Conservation (phyloP, 2,329 filamentous ascomycete genomes). For the Arthrobotrys conoides region DNA sequence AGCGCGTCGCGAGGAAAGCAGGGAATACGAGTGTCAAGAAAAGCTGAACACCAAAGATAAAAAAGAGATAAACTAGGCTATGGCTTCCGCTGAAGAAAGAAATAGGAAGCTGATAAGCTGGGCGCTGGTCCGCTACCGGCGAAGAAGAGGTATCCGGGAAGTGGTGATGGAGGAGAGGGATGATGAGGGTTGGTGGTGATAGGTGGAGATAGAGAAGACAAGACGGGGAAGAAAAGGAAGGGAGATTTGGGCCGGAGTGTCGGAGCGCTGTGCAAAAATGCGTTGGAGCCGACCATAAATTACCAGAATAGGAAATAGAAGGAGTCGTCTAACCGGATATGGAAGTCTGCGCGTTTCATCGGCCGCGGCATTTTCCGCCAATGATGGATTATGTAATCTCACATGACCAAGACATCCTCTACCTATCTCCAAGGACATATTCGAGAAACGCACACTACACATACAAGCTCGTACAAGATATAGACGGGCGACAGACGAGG, state of each 20-base stretch:
- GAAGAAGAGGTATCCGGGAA: conserved; percentile 4
- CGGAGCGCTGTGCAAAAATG: conserved; percentile 43
- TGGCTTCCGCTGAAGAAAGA: not conserved
- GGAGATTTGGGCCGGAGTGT: conserved; percentile 51
- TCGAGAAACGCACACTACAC: not conserved
- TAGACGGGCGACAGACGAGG: not conserved
- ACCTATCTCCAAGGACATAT: not conserved
- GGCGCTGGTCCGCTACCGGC: conserved; percentile 10
- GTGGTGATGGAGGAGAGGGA: conserved; percentile 33
- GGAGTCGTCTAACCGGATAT: conserved; percentile 1
- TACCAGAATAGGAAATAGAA: conserved; percentile 9
- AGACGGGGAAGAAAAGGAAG: conserved; percentile 37
- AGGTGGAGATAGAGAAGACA: conserved; percentile 46
- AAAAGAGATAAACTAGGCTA: not conserved
- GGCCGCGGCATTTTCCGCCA: conserved; percentile 37
- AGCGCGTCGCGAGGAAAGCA: conserved; percentile 57
- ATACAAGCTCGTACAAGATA: not conserved
- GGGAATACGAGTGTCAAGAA: conserved; percentile 12
- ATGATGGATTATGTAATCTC: conserved; percentile 14
- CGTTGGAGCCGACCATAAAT: conserved; percentile 34
- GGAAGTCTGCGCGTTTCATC: conserved; percentile 37
- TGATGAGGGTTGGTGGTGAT: conserved; percentile 37
- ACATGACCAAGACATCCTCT: not conserved
- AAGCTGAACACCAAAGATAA: conserved; percentile 6
- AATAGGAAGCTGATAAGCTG: not conserved